Percentiles rank a stretch among this genome's conserved stretches.
Conservation (phyloP, 1,284 basidiomycete genomes). For the Somion occarium region DNA sequence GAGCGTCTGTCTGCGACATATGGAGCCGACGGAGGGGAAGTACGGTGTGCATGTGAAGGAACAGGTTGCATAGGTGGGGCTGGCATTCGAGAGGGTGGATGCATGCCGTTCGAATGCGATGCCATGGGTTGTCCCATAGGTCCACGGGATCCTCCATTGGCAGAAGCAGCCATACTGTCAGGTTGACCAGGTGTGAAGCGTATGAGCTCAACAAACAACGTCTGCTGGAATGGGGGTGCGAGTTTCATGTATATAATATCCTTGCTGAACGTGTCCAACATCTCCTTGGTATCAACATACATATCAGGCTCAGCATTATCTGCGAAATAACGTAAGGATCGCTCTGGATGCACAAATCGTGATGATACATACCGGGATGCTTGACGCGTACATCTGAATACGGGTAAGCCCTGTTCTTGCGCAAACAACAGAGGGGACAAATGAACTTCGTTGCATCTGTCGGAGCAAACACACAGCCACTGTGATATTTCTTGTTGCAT, state of each 20-base stretch:
- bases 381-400: constrained; percentile 72
- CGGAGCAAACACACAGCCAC: constrained; percentile 63
- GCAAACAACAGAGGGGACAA: constrained; percentile 71
- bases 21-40: constrained; percentile 15
- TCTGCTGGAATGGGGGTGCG: constrained; percentile 55
- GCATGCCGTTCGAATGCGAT: constrained; percentile 21
- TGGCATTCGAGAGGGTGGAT: background rate
- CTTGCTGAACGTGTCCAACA: constrained; percentile 70
- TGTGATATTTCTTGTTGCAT: constrained; percentile 65
- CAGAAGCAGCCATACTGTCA: constrained; percentile 24
- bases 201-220: constrained; percentile 70
- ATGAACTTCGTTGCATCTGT: constrained; percentile 37
- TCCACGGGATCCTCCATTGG: constrained; percentile 18
- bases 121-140: constrained; percentile 24
- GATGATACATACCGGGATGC: constrained; percentile 55
- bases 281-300: constrained; percentile 66
- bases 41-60: constrained; percentile 23
- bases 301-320: constrained; percentile 45
- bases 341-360: no score
- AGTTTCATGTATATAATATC: constrained; percentile 66
- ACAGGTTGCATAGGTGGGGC: background rate
- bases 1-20: background rate
- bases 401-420: constrained; percentile 62
- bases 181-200: constrained; percentile 53
- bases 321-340: constrained; percentile 19